These are phyloP conservation scores for Stagonosporopsis vannaccii DNA, from an alignment of 2,329 filamentous ascomycete genomes.

Conservation along the genomic window DNA sequence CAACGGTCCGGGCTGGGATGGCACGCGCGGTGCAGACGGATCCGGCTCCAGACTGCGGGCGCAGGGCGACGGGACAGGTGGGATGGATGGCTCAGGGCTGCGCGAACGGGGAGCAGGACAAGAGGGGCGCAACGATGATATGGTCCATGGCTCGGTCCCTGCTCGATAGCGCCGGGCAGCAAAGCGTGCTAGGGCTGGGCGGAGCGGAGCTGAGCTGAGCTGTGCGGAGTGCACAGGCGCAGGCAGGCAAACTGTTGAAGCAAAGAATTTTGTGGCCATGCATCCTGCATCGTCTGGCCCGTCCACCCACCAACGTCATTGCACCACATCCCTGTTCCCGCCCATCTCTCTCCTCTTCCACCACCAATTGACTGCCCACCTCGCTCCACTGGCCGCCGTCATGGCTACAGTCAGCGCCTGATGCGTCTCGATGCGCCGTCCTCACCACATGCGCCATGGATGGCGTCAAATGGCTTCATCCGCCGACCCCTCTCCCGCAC, in stretches of 20 bases:
- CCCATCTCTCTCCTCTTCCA: background rate
- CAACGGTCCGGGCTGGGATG: background rate
- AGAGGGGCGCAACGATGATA: background rate
- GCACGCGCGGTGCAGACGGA: constrained; percentile 1
- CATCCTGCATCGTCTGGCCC: background rate
- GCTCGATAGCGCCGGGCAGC: constrained; percentile 12
- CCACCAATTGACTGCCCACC: background rate
- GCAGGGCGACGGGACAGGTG: background rate
- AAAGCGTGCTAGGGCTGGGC: constrained; percentile 17
- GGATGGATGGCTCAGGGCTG: constrained; percentile 4
- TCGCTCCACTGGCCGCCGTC: no score
- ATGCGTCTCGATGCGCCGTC: background rate
- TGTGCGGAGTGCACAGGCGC: constrained; percentile 9
- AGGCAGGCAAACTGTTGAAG: constrained; percentile 6
- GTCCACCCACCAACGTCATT: constrained; percentile 15
- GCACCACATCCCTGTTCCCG: background rate
- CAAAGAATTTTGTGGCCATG: constrained; percentile 15
- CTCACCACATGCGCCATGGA: background rate
- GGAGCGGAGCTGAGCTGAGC: background rate
- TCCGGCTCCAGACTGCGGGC: background rate
- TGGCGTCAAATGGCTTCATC: constrained; percentile 17
- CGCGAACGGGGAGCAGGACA: background rate
- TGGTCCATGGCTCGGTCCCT: constrained; percentile 4
- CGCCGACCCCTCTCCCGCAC: background rate
- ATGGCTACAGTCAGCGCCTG: background rate